A percentile compares a stretch with the other conserved stretches of the same genome.
Evolutionary conservation across 2,329 filamentous ascomycete species (phyloP).

Genomic region (Geosmithia putterillii): DNA sequence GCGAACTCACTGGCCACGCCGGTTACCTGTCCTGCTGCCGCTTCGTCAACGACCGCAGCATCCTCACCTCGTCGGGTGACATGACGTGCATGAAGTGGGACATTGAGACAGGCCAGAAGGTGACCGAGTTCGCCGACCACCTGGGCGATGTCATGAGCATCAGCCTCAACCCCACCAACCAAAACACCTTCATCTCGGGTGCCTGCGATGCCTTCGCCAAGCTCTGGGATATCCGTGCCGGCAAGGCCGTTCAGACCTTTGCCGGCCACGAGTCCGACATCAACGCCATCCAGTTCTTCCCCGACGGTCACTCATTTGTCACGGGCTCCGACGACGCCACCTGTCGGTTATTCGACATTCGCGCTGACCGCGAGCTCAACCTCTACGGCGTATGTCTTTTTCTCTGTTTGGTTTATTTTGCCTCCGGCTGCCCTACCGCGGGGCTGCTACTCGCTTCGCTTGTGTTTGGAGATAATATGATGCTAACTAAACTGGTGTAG

Average conservation of each 20-base stretch:
- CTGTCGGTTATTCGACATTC: slow-evolving; percentile 94
- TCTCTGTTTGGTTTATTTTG: neutral
- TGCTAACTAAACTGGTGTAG: slow-evolving; percentile 33
- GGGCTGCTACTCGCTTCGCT: too few species aligned
- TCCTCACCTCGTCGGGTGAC: slow-evolving; percentile 94
- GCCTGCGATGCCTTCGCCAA: slow-evolving; percentile 98
- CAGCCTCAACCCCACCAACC: slow-evolving; percentile 97
- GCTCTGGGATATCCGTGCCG: slow-evolving; percentile 95
- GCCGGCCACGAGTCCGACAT: slow-evolving; percentile 98
- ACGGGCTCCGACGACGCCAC: slow-evolving; percentile 97
- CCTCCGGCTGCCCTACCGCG: neutral
- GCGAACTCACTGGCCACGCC: slow-evolving; percentile 91
- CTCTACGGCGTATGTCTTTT: slow-evolving; percentile 48
- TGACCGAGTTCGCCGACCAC: slow-evolving; percentile 96
- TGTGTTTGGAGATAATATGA: neutral
- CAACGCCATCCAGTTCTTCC: slow-evolving; percentile 99
- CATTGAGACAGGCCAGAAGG: slow-evolving; percentile 93
- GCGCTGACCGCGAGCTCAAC: slow-evolving; percentile 72
- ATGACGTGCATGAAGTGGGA: slow-evolving; percentile 99
- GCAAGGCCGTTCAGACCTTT: slow-evolving; percentile 97
- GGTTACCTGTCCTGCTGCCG: slow-evolving; percentile 97
- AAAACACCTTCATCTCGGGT: slow-evolving; percentile 98
- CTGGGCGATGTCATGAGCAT: slow-evolving; percentile 99
- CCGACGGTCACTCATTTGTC: slow-evolving; percentile 95
- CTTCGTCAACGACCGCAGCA: slow-evolving; percentile 96